Evolutionary conservation across 1,284 basidiomycete species (phyloP).

Genomic region (Cutaneotrichosporon sp.): DNA sequence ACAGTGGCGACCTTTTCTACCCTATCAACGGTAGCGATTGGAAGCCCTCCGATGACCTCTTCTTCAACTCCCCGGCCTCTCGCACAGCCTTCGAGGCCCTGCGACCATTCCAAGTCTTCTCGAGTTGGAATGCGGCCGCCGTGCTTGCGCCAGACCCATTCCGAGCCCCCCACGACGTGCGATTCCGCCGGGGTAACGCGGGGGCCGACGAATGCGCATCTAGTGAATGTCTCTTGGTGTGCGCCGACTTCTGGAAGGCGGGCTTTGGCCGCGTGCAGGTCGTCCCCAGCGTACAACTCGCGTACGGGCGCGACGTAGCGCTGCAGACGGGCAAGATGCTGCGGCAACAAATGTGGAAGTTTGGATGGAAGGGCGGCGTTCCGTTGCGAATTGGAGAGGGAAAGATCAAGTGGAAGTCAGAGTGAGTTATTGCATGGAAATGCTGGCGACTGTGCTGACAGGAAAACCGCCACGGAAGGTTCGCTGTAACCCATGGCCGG

Average conservation of each 20-base stretch:
- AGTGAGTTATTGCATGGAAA: constrained; percentile 32
- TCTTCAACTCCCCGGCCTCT: constrained; percentile 33
- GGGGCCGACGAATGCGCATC: constrained; percentile 41
- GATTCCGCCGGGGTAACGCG: constrained; percentile 38
- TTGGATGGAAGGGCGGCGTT: constrained; percentile 42
- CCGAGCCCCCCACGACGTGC: constrained; percentile 31
- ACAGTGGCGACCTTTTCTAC: constrained; percentile 48
- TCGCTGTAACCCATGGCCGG: constrained; percentile 49
- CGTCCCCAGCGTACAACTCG: constrained; percentile 46
- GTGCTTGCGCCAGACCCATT: constrained; percentile 39
- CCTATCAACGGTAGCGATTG: constrained; percentile 42
- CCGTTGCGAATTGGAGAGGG: too few species aligned
- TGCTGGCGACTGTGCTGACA: constrained; percentile 25
- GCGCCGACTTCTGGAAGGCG: constrained; percentile 44
- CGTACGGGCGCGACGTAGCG: constrained; percentile 42
- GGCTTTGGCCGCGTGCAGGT: constrained; percentile 43
- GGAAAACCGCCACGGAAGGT: constrained; percentile 44
- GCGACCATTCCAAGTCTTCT: constrained; percentile 46
- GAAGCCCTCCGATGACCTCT: constrained; percentile 41
- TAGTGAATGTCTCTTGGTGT: constrained; percentile 44
- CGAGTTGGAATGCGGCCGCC: constrained; percentile 47
- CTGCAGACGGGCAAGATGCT: constrained; percentile 29
- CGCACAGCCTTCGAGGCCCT: constrained; percentile 24
- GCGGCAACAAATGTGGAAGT: constrained; percentile 16
- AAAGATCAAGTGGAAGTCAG: constrained; percentile 20